A percentile compares a stretch with the other conserved stretches of the same genome.
These are phyloP conservation scores for Plasmopara halstedii DNA, from an alignment of 352 stramenopile genomes.

Conservation along the genomic window DNA sequence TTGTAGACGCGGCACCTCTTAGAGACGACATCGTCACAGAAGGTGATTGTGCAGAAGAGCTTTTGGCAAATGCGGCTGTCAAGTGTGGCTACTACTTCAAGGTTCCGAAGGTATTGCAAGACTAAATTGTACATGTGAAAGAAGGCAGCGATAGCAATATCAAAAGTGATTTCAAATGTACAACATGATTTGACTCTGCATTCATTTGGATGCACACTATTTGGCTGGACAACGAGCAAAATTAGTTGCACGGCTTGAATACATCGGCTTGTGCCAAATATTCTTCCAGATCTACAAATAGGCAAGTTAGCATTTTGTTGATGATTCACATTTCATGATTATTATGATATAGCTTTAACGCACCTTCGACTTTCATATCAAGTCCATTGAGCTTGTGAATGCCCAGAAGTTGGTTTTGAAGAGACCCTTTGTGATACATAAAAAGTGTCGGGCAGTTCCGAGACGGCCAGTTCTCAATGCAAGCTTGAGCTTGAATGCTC, in stretches of 20 bases:
- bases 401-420: slow-evolving; percentile 86
- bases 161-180: slow-evolving; percentile 23
- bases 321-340: slow-evolving; percentile 1
- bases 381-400: slow-evolving; percentile 85
- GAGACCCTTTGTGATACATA: slow-evolving; percentile 85
- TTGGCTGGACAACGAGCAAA: background rate
- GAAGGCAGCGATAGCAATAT: background rate
- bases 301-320: background rate
- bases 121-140: slow-evolving; percentile 31
- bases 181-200: background rate
- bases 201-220: background rate
- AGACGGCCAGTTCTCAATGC: slow-evolving; percentile 89
- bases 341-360: too few species aligned
- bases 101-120: slow-evolving; percentile 79
- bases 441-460: slow-evolving; percentile 90
- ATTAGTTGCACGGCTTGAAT: slow-evolving; percentile 36
- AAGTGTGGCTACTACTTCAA: slow-evolving; percentile 81
- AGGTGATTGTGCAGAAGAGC: slow-evolving; percentile 58
- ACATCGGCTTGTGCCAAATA: slow-evolving; percentile 73
- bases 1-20: slow-evolving; percentile 36
- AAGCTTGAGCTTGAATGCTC: slow-evolving; percentile 86
- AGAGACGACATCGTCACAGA: slow-evolving; percentile 71
- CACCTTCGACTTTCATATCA: slow-evolving; percentile 82
- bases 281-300: slow-evolving; percentile 73
- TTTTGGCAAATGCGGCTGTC: slow-evolving; percentile 70